A percentile compares a stretch with the other conserved stretches of the same genome.
These are phyloP conservation scores for Coix lacrymajobi DNA, from an alignment of 176 grass and related monocot species.

Conservation along the genomic window DNA sequence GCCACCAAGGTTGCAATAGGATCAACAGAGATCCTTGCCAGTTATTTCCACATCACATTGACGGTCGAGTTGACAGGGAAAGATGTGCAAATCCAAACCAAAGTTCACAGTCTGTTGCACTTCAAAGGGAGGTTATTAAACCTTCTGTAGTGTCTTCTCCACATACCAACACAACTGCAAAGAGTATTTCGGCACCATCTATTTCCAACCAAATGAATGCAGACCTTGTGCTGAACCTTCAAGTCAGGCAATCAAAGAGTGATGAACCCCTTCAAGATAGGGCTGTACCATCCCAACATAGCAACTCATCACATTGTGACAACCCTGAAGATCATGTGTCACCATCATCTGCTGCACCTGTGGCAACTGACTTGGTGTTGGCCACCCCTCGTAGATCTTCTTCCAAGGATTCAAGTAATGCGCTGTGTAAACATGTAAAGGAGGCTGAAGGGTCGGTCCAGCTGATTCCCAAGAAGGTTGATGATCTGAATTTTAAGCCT, in stretches of 20 bases:
- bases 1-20: slow-evolving; percentile 43
- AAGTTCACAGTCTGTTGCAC: slow-evolving; percentile 13
- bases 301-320: slow-evolving; percentile 7
- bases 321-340: slow-evolving; percentile 24
- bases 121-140: slow-evolving; percentile 24
- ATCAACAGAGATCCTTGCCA: slow-evolving; percentile 30
- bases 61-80: slow-evolving; percentile 29
- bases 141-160: slow-evolving; percentile 30
- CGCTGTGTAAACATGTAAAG: slow-evolving; percentile 18
- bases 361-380: slow-evolving; percentile 83
- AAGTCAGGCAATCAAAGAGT: slow-evolving; percentile 50
- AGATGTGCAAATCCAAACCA: slow-evolving; percentile 28
- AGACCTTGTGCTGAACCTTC: slow-evolving; percentile 55
- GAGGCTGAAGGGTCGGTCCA: slow-evolving; percentile 19
- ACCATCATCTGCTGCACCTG: slow-evolving; percentile 48
- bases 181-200: slow-evolving; percentile 53
- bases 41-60: slow-evolving; percentile 30
- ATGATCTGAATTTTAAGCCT: slow-evolving; percentile 34
- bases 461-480: slow-evolving; percentile 32
- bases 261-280: slow-evolving; percentile 48
- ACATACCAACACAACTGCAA: slow-evolving; percentile 15
- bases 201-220: slow-evolving; percentile 46
- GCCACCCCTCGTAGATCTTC: slow-evolving; percentile 49
- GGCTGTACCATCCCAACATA: neutral
- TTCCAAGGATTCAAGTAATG: slow-evolving; percentile 31